Conservation (phyloP, 176 grass and related monocot genomes). For the Hyparrhenia diplandra region DNA sequence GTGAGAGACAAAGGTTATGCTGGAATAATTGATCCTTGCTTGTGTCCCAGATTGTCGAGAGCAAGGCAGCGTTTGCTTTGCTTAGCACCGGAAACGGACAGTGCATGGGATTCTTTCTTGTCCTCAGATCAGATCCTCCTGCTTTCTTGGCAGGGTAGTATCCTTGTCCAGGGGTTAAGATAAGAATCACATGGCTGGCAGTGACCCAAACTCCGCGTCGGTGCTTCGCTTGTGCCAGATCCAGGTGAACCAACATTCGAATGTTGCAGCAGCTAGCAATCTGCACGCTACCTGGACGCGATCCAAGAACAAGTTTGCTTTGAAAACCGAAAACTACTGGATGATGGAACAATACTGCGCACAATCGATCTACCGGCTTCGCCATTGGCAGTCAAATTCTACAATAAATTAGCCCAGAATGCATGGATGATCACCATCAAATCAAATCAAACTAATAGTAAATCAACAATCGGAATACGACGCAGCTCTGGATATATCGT, state of each 20-base stretch:
- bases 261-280: not conserved
- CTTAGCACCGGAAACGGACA: not conserved
- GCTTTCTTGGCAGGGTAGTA: not conserved
- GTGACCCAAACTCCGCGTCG: not conserved
- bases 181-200: slow-evolving; percentile 23
- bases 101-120: not conserved
- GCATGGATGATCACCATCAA: not conserved
- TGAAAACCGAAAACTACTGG: not conserved
- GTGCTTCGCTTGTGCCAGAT: not conserved
- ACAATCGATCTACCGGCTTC: not conserved
- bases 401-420: not conserved
- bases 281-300: not conserved
- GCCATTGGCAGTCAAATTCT: not conserved
- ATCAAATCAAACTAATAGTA: not conserved
- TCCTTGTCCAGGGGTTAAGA: not conserved
- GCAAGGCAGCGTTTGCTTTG: not conserved
- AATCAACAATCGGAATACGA: not conserved
- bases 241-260: not conserved
- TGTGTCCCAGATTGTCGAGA: not conserved
- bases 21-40: slow-evolving; percentile 20
- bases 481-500: not conserved
- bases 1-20: not conserved
- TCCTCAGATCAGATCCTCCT: not conserved
- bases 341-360: not conserved
- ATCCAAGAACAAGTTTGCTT: not conserved